A percentile compares a stretch with the other conserved stretches of the same genome.
Conservation (phyloP, 1,284 basidiomycete species). For the Ceratorhiza oryzae-sativae region DNA sequence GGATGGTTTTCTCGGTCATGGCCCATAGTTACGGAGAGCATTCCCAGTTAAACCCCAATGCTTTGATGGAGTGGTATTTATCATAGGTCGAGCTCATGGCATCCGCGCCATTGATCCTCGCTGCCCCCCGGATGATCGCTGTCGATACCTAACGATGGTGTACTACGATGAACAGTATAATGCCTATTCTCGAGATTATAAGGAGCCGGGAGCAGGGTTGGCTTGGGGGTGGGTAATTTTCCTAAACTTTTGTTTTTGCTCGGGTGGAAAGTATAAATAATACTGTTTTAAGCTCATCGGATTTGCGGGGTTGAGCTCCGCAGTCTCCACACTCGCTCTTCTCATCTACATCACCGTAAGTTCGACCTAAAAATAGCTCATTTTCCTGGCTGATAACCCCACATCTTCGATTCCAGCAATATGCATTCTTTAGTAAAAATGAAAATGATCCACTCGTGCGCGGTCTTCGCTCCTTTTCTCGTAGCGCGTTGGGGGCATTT, state of each 20-base stretch:
- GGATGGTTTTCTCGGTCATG: neutral
- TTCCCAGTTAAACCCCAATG: neutral
- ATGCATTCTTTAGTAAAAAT: slow-evolving; percentile 19
- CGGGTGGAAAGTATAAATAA: neutral
- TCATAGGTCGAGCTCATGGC: neutral
- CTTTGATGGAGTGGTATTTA: neutral
- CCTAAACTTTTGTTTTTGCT: neutral
- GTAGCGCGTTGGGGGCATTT: slow-evolving; percentile 27
- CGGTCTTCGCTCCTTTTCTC: slow-evolving; percentile 16
- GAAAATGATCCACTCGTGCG: slow-evolving; percentile 6
- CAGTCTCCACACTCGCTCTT: slow-evolving; percentile 15
- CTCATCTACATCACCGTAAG: slow-evolving; percentile 24
- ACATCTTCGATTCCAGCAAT: neutral
- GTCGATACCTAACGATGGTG: neutral
- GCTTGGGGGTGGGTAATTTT: neutral
- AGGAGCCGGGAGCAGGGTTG: neutral
- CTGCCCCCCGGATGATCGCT: neutral
- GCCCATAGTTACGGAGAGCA: neutral
- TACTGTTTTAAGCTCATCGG: neutral
- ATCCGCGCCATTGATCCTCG: neutral
- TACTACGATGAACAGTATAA: slow-evolving; percentile 18
- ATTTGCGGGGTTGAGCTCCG: slow-evolving; percentile 16
- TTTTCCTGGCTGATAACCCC: neutral
- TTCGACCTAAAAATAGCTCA: no score
- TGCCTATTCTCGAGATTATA: slow-evolving; percentile 13